Base-by-base conservation (phyloP, 176 grass and related monocot genomes). In the Paspalum vaginatum region DNA sequence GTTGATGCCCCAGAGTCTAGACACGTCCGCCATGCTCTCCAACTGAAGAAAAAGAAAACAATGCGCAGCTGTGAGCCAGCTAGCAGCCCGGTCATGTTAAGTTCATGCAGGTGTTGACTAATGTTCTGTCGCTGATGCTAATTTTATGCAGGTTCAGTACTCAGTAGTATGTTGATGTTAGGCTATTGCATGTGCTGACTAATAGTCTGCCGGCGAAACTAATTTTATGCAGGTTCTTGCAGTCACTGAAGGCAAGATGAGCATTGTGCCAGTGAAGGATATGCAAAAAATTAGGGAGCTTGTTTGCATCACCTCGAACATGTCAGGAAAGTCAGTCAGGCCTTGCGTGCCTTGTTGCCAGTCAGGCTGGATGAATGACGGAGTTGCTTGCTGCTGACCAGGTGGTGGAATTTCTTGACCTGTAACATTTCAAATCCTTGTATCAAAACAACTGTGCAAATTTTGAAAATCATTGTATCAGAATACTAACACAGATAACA, bases 361-460 rank as follows among this genome's bases (percentile, higher is more conserved):
- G 11, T 61, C 58, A 61, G 5, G 58, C 24, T 25, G 5, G 18
- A n/a, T 9, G 0, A 18, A 50, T 7, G 8, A n/a, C 4, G 6
- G 5, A 80, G 10, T 17, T 38, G 2, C 55, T 60, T 81, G 55
- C 56, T 63, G 68, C 27, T 82, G 68, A 61, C 5, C 4, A 68
- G 17, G 8, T 4, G 5, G 25, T 38, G 2, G 51, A 25, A 18
- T 26, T 64, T 9, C 57, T 63, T 64, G 51, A 68, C 27, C 82
- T 77, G 63, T 13, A 49, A 76, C 48, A 22, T 52, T 42, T 52
- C 25, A 48, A 16, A 10, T 21, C 21, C 43, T 42, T 22, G 12
- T 11, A 82, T 16, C 6, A 15, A 40, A 63, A 39, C 16, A 6
- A 65, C 11, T 24, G 8, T 50, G 10, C 3, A 52, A 77, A 24